Percentiles rank a stretch among this genome's conserved stretches.
These are phyloP conservation scores for Emericellopsis atlantica DNA, from an alignment of 2,329 filamentous ascomycete genomes.

Conservation along the genomic window DNA sequence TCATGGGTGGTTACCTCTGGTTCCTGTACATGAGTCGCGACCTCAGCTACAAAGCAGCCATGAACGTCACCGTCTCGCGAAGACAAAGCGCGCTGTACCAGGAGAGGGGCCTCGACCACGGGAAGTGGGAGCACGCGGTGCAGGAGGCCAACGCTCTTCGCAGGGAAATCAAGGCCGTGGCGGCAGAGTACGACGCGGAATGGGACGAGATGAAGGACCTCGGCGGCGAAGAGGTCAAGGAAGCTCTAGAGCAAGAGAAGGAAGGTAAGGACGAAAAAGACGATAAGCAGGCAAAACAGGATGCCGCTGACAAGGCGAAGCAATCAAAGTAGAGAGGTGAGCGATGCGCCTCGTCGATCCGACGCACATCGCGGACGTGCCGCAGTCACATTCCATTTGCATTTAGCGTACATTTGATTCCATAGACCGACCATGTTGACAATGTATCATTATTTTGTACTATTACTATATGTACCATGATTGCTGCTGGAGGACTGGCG, in stretches of 20 bases:
- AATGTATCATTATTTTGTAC: no score
- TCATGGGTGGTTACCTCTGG: constrained; percentile 88
- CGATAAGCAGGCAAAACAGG: constrained; percentile 18
- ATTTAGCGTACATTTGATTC: no score
- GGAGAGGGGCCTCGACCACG: constrained; percentile 60
- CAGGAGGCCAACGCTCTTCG: constrained; percentile 69
- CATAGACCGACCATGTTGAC: no score
- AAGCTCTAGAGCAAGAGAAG: constrained; percentile 42
- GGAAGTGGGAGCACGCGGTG: constrained; percentile 65
- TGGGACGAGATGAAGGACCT: constrained; percentile 73
- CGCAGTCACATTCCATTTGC: no score
- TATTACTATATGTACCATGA: no score
- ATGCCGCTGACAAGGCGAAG: constrained; percentile 15
- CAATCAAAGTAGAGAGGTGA: not conserved
- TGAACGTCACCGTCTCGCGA: constrained; percentile 74
- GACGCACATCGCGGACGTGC: no score
- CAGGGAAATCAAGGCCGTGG: constrained; percentile 67
- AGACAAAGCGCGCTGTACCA: constrained; percentile 70
- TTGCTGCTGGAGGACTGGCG: no score
- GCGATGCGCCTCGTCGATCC: no score
- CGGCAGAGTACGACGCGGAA: constrained; percentile 79
- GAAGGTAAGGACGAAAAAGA: constrained; percentile 26
- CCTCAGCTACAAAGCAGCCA: constrained; percentile 72
- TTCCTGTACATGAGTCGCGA: constrained; percentile 88
- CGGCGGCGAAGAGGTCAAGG: constrained; percentile 50